Evolutionary conservation across 129 eudicot genomes (phyloP).

Genomic region (Smallanthus sonchifolius): DNA sequence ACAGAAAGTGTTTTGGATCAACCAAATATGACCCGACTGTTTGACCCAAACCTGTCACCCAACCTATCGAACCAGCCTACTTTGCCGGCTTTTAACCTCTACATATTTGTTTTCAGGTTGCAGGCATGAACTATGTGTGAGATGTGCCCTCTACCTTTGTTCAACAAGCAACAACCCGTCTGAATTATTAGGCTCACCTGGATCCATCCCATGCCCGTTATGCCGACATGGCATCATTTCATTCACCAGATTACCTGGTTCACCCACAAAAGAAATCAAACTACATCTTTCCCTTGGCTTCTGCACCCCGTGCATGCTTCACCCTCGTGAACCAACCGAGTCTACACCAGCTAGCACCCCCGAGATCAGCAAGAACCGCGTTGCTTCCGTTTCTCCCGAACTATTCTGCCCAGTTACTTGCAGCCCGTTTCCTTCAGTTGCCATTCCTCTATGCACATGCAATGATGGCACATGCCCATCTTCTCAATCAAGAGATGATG

Average conservation of each 20-base stretch:
- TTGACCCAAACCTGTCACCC: neutral
- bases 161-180: slow-evolving; percentile 70
- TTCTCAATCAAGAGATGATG: slow-evolving; percentile 53
- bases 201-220: slow-evolving; percentile 92
- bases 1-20: neutral
- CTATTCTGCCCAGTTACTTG: slow-evolving; percentile 83
- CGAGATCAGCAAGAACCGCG: slow-evolving; percentile 56
- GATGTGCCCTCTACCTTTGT: slow-evolving; percentile 94
- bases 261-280: slow-evolving; percentile 60
- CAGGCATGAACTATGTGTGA: slow-evolving; percentile 75
- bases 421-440: slow-evolving; percentile 75
- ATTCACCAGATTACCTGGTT: slow-evolving; percentile 56
- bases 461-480: slow-evolving; percentile 68
- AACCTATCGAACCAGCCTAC: neutral
- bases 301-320: slow-evolving; percentile 95
- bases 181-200: slow-evolving; percentile 68
- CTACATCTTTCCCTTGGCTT: slow-evolving; percentile 59
- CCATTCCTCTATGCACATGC: slow-evolving; percentile 79
- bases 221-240: slow-evolving; percentile 70
- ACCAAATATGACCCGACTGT: neutral
- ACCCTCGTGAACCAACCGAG: slow-evolving; percentile 54
- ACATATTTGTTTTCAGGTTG: slow-evolving; percentile 58
- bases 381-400: slow-evolving; percentile 75
- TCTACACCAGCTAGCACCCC: slow-evolving; percentile 47
- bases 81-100: neutral